Evolutionary conservation across 2,329 filamentous ascomycete species (phyloP).

Genomic region (Apiospora rasikravindrae): DNA sequence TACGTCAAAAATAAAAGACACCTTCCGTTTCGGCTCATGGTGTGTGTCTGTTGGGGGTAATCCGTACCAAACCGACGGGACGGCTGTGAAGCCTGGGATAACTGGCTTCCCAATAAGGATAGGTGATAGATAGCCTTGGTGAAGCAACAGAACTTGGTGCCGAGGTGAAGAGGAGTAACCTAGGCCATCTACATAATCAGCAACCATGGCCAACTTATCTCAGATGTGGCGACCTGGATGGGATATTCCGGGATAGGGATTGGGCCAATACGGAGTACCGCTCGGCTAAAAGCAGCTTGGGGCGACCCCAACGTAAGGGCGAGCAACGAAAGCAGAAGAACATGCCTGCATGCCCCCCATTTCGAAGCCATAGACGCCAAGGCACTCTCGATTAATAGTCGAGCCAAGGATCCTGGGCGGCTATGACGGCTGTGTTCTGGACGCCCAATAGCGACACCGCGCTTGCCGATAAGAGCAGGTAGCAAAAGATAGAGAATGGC

Average conservation of each 20-base stretch:
- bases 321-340: background rate
- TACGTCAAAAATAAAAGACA: background rate
- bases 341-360: background rate
- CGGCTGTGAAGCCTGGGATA: background rate
- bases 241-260: background rate
- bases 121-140: background rate
- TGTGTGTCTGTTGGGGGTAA: background rate
- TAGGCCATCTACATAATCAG: background rate
- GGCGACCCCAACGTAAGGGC: background rate
- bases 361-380: background rate
- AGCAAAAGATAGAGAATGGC: background rate
- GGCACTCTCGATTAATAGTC: background rate
- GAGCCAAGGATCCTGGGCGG: conserved; percentile 5
- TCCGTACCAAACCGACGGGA: background rate
- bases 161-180: background rate
- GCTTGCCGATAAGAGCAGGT: conserved; percentile 17
- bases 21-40: conserved; percentile 6
- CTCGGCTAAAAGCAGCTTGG: background rate
- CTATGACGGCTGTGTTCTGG: background rate
- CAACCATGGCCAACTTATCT: background rate
- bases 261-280: background rate
- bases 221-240: background rate
- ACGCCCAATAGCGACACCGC: background rate
- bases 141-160: background rate
- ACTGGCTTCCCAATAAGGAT: background rate